Percentiles rank a stretch among this genome's conserved stretches.
Evolutionary conservation across 495 filamentous ascomycete species (phyloP).

Genomic region (Talaromyces trachyspermus): DNA sequence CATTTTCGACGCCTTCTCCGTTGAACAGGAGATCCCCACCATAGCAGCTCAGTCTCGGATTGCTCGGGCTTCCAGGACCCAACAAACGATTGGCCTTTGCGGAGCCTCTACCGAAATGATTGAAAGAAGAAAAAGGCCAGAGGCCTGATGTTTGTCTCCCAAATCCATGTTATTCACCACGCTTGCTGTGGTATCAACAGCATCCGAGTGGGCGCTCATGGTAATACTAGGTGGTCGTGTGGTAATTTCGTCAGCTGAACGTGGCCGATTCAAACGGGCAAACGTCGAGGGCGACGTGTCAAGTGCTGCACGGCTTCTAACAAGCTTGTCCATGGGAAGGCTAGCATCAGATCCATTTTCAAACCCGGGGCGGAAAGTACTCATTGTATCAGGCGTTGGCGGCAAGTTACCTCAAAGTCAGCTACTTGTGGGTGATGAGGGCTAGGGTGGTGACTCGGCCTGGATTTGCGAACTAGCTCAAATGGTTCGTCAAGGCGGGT

Average conservation of each 20-base stretch:
- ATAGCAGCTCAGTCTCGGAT: conserved; percentile 17
- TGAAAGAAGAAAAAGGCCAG: conserved; percentile 21
- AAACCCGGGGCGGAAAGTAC: conserved; percentile 25
- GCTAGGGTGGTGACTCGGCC: background rate
- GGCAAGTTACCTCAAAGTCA: conserved; percentile 31
- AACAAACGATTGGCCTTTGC: conserved; percentile 20
- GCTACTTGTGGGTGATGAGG: conserved; percentile 5
- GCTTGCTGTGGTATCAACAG: conserved; percentile 25
- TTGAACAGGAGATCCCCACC: conserved; percentile 17
- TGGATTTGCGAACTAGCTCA: background rate
- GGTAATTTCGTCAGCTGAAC: conserved; percentile 29
- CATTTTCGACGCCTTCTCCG: conserved; percentile 13
- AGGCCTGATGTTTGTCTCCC: too few species aligned
- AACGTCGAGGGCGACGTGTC: conserved; percentile 12
- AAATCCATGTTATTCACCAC: too few species aligned
- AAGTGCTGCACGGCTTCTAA: conserved; percentile 11
- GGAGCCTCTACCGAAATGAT: conserved; percentile 22
- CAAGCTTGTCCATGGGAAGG: conserved; percentile 17
- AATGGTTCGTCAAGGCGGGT: background rate
- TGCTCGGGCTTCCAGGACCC: conserved; percentile 20
- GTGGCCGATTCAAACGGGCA: conserved; percentile 21
- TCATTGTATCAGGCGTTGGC: conserved; percentile 42
- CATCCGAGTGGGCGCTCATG: conserved; percentile 22
- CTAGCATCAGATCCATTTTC: conserved; percentile 31
- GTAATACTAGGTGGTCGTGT: conserved; percentile 22